Base-by-base conservation (phyloP, 352 stramenopile genomes). In the Phytophthora boehmeriae region DNA sequence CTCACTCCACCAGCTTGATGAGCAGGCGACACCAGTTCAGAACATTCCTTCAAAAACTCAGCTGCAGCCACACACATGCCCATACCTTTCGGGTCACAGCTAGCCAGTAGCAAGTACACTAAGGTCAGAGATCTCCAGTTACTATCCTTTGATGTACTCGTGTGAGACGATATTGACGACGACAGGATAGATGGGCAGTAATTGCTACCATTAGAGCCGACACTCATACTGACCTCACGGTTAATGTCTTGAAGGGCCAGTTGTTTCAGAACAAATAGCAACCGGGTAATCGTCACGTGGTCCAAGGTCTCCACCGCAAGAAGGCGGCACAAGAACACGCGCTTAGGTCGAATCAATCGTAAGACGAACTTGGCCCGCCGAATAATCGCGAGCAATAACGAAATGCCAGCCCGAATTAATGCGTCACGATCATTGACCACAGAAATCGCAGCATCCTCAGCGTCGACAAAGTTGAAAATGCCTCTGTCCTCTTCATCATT, bases 1-100 rank as follows among this genome's bases (percentile, higher is more conserved):
- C 56, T 65, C 0, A 36, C 27, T 30, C n/a, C 48, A 17, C 27
- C 38, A 20, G 19, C 35, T 17, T 46, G 49, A 44, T 28, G 58
- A 30, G 32, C 53, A 17, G 17, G 63, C 28, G 11, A 20, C 35
- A 25, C 13, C 13, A 63, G 46, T 4, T 39, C 58, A 34, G 50
- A 86, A 38, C 83, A 79, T 36, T 90, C 80, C 25, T 87, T 84
- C 4, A 95, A 64, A 61, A 95, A 95, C 54, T 89, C 79, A 30
- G 86, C 83, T 9, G 78, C 74, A 27, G 79, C 74, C 14, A 82
- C 51, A 34, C 79, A 89, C 83, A 95, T 93, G 1, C 86, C 83
- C 66, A 78, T 83, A 2, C 86, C 84, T 41, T 88, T 90, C 16
- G 84, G 83, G 59, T 95, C 83, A 63, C 82, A 93, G 19, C 79